Evolutionary conservation across 78 protist genomes (phyloP), one percentile per base, ranked within the genome.

Genomic region (Dictyostelium brefeldianum): DNA sequence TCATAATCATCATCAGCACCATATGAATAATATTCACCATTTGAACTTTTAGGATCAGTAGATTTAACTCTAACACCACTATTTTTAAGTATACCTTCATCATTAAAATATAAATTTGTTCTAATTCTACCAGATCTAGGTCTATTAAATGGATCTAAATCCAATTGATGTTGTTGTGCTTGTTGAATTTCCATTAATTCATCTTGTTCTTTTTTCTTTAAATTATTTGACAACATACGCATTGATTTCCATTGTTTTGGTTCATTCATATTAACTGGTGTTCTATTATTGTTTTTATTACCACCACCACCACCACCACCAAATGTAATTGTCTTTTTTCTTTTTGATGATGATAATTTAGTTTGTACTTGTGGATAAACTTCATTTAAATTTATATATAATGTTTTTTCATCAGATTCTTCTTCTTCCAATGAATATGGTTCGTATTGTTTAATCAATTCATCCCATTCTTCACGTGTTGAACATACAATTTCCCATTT

Each of bases 381-480:
- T 8, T 74, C 83, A 9, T 20, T 17, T 48, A 84, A n/a, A 14
- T 31, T 25, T 54, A 11, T 36, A 46, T 57, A 27, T 36, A 84
- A 27, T 46, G 64, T 15, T 43, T 74, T 84, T 57, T 74, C 82
- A 31, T 71, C 48, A 0, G 77, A 22, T 22, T 74, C 78, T 25
- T 74, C 64, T 2, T 47, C 27, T 1, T 22, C 43, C 43, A 36
- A 36, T 9, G 20, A 4, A 46, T n/a, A 53, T 17, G 47, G 46
- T 22, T 46, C 73, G n/a, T 31, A 31, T 20, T 46, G 9, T 18
- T 25, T 36, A n/a, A 57, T 6, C 1, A 84, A 17, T 48, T 53
- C 56, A 5, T 53, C 80, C 91, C 91, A 84, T 18, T 84, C 91
- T 10, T 84, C 91, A 25, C 59, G 73, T 6, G 82, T 84, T 25